Conservation (phyloP, 768 basidiomycete genomes). For the Trichaptum fuscoviolaceum region DNA sequence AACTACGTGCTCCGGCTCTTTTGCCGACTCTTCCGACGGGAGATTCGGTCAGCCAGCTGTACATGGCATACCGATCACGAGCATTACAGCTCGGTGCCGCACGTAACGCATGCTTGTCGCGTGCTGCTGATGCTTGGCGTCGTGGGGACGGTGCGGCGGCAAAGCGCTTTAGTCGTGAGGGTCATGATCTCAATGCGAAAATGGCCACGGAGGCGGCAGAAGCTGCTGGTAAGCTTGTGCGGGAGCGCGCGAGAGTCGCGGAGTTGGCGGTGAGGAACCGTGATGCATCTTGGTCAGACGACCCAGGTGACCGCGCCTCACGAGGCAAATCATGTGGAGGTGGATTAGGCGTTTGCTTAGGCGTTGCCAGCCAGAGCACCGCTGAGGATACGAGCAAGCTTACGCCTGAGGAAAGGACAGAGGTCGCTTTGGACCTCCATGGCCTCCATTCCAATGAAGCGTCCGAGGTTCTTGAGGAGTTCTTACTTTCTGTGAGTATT, state of each 20-base stretch:
- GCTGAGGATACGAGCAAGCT: conserved; percentile 47
- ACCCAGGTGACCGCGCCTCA: conserved; percentile 68
- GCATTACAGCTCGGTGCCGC: conserved; percentile 91
- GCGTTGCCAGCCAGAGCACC: conserved; percentile 62
- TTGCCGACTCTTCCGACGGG: conserved; percentile 90
- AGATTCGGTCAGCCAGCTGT: conserved; percentile 68
- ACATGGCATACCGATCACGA: conserved; percentile 83
- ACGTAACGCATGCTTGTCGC: conserved; percentile 88
- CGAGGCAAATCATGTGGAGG: conserved; percentile 75
- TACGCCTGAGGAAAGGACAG: conserved; percentile 85
- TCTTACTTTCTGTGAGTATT: conserved; percentile 73
- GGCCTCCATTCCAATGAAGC: conserved; percentile 93
- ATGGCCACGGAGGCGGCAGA: conserved; percentile 83
- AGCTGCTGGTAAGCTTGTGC: conserved; percentile 80
- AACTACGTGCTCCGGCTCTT: conserved; percentile 74
- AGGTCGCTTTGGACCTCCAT: conserved; percentile 84
- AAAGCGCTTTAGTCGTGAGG: conserved; percentile 90
- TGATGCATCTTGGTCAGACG: conserved; percentile 77
- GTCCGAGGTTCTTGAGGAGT: conserved; percentile 84
- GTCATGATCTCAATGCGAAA: conserved; percentile 87
- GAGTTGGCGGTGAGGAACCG: conserved; percentile 71
- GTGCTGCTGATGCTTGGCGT: conserved; percentile 95
- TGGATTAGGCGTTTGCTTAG: conserved; percentile 81
- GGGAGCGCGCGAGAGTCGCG: conserved; percentile 70
- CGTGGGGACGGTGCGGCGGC: conserved; percentile 94